A percentile compares a stretch with the other conserved stretches of the same genome.
Conservation (phyloP, 257 asterid genomes). For the Scutellaria baicalensis region DNA sequence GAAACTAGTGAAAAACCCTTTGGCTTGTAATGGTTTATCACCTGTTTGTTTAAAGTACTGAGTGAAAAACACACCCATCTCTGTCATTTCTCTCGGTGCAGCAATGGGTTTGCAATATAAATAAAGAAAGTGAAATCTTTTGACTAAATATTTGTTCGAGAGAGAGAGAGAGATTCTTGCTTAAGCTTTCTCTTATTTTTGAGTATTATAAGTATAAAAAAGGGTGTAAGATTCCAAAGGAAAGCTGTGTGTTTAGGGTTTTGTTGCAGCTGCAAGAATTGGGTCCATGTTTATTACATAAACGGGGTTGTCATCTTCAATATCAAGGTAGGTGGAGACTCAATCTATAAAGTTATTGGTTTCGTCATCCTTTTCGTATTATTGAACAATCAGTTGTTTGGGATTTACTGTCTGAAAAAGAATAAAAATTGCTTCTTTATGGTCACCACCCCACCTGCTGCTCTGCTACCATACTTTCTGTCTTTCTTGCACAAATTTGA, state of each 20-base stretch:
- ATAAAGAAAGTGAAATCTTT: constrained; percentile 9
- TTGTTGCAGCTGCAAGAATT: constrained; percentile 41
- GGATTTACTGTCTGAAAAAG: constrained; percentile 13
- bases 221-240: constrained; percentile 38
- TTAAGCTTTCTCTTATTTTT: constrained; percentile 6
- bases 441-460: constrained; percentile 12
- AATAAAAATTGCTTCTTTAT: constrained; percentile 20
- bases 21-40: constrained; percentile 2
- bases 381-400: constrained; percentile 24
- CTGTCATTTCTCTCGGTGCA: constrained; percentile 1
- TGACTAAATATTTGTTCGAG: constrained; percentile 10
- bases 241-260: constrained; percentile 43
- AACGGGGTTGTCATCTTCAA: constrained; percentile 32
- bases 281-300: constrained; percentile 30
- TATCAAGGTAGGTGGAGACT: constrained; percentile 59
- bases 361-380: constrained; percentile 29
- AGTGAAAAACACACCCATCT: constrained; percentile 8
- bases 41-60: constrained; percentile 6
- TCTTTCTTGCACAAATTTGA: constrained; percentile 3
- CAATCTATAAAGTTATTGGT: constrained; percentile 32
- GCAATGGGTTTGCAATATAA: neutral
- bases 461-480: constrained; percentile 3
- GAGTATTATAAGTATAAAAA: neutral
- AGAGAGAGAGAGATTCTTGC: constrained; percentile 2
- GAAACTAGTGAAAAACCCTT: constrained; percentile 20